Evolutionary conservation across 768 basidiomycete species (phyloP).

Genomic region (Tremella fuciformis): DNA sequence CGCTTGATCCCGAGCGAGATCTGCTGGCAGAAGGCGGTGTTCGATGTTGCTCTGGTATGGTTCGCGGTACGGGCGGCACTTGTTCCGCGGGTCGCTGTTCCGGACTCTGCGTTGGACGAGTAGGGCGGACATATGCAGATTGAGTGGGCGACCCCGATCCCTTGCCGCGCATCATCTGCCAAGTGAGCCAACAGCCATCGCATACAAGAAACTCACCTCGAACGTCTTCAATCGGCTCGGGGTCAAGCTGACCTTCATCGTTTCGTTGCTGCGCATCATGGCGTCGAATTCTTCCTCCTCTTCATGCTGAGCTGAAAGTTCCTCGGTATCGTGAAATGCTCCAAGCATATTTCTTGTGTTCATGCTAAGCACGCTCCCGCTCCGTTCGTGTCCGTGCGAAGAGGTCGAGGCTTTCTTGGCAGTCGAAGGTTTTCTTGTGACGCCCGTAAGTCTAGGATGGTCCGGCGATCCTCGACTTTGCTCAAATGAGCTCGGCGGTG

Average conservation of each 20-base stretch:
- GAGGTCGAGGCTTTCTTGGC: slow-evolving; percentile 2
- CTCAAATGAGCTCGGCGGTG: slow-evolving; percentile 2
- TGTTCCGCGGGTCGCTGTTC: neutral
- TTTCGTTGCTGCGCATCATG: slow-evolving; percentile 80
- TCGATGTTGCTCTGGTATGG: neutral
- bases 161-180: slow-evolving; percentile 1
- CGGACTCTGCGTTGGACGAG: neutral
- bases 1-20: slow-evolving; percentile 3
- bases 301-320: slow-evolving; percentile 7
- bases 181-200: neutral
- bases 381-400: slow-evolving; percentile 23
- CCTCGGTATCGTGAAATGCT: slow-evolving; percentile 32
- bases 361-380: slow-evolving; percentile 28
- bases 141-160: slow-evolving; percentile 3
- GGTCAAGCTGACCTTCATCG: slow-evolving; percentile 93
- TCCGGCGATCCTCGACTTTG: neutral
- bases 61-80: slow-evolving; percentile 1
- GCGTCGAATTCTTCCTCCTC: slow-evolving; percentile 82
- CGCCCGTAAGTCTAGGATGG: neutral
- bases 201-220: slow-evolving; percentile 64
- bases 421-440: slow-evolving; percentile 9
- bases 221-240: slow-evolving; percentile 89
- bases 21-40: neutral
- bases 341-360: slow-evolving; percentile 35
- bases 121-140: slow-evolving; percentile 1